Base-by-base conservation (phyloP, 2,329 filamentous ascomycete species). In the Pseudogymnoascus sp. region DNA sequence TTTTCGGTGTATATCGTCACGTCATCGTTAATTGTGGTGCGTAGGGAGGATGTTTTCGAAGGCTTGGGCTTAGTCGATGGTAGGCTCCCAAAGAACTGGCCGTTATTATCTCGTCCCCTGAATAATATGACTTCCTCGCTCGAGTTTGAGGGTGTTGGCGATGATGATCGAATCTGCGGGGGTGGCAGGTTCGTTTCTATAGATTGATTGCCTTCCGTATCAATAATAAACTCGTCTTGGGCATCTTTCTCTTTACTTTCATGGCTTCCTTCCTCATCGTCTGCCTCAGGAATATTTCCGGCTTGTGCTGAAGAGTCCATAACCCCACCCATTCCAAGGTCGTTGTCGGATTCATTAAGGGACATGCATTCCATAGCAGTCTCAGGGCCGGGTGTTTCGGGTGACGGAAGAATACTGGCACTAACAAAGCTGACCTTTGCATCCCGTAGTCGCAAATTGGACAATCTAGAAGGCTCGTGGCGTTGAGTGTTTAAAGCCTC, bases 61-160 rank as follows among this genome's bases (percentile, higher is more conserved):
- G 9, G 16, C 28, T 36, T 56, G 28, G 16, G n/a, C 9, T 14
- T 16, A 8, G 49, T 21, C 14, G 28, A 56, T 12, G 49, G 49
- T 9, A 56, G 28, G 49, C 49, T 56, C n/a, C 49, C 49, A 36
- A 56, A 56, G 28, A 56, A 38, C 14, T 36, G 62, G 9, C 60
- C 42, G 34, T 40, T 60, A n/a, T 40, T 60, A 28, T 63, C 66
- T 34, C 86, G 79, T 40, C 86, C 86, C 64, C 78, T 82, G 71
- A 90, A 91, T 0, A 90, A 70, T 56, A 92, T 85, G 4, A 91
- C 78, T 67, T 96, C 90, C 59, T 90, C 89, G 69, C 87, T 89
- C 0, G 88, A 90, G 66, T 85, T 80, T 0, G 81, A 82, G 5
- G 71, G 70, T 1, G 76, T 75, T 14, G 76, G 76, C 18, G 74